Percentiles rank a stretch among this genome's conserved stretches.
These are phyloP conservation scores for Neurospora sp. DNA, from an alignment of 495 filamentous ascomycete species.

Conservation along the genomic window DNA sequence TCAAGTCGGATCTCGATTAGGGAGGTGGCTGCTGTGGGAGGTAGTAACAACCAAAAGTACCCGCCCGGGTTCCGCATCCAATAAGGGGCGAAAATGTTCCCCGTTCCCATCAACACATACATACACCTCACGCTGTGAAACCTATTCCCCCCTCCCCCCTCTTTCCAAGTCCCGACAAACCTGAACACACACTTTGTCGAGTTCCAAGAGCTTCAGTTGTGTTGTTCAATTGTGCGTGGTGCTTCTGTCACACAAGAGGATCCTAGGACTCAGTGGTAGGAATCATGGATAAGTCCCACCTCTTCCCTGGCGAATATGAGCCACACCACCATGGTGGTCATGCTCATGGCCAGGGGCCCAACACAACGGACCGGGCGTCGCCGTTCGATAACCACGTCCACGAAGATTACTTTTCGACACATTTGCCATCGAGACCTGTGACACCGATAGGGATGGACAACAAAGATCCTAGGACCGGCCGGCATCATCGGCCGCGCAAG, in stretches of 20 bases:
- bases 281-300: constrained; percentile 18
- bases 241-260: not conserved
- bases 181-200: not conserved
- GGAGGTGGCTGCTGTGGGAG: not conserved
- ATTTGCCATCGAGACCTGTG: constrained; percentile 13
- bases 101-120: not conserved
- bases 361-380: not conserved
- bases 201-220: not conserved
- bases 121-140: not conserved
- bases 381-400: not conserved
- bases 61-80: not conserved
- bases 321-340: not conserved
- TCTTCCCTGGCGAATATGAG: constrained; percentile 9
- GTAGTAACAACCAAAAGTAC: not conserved
- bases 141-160: not conserved
- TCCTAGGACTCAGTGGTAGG: not conserved
- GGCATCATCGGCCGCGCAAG: constrained; percentile 24
- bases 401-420: constrained; percentile 18
- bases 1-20: not conserved
- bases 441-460: constrained; percentile 7
- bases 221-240: not conserved
- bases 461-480: not conserved
- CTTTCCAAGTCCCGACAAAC: not conserved
- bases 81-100: not conserved
- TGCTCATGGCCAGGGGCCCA: not conserved